phyloP scores from a whole-genome alignment of 169 alveolate genomes.

The Perkinsus chesapeaki region DNA sequence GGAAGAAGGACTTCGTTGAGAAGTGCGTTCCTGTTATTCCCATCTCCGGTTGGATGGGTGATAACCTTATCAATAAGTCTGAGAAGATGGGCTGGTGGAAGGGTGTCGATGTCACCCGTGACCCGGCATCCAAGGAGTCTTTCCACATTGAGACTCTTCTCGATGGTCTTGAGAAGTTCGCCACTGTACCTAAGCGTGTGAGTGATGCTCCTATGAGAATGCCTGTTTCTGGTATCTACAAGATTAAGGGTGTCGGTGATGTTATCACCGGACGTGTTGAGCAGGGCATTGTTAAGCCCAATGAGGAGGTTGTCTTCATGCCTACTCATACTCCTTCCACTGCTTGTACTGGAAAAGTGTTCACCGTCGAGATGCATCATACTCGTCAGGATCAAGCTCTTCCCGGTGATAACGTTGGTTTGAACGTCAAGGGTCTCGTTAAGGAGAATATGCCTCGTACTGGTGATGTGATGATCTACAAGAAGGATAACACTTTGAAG shows the following conservation, averaged over 20 bases:
- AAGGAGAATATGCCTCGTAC: conserved; percentile 83
- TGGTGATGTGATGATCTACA: conserved; percentile 87
- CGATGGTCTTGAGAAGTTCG: conserved; percentile 91
- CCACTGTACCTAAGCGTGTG: conserved; percentile 92
- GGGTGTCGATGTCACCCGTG: conserved; percentile 50
- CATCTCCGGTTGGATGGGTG: conserved; percentile 96
- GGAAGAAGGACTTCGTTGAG: conserved; percentile 77
- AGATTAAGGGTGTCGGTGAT: conserved; percentile 46
- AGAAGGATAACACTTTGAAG: conserved; percentile 90
- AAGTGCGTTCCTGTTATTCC: conserved; percentile 90
- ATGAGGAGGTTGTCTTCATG: conserved; percentile 42
- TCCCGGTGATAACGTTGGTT: conserved; percentile 96
- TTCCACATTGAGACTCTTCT: conserved; percentile 63
- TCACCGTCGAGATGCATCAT: conserved; percentile 98
- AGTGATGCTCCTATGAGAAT: conserved; percentile 92
- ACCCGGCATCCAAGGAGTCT: neutral
- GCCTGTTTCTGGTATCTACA: conserved; percentile 59
- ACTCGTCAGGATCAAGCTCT: conserved; percentile 88
- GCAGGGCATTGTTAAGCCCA: conserved; percentile 91
- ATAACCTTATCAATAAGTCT: conserved; percentile 91
- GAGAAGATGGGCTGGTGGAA: conserved; percentile 95
- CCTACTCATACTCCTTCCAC: neutral
- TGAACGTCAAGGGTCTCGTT: conserved; percentile 86
- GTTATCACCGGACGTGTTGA: conserved; percentile 99
- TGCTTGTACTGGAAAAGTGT: conserved; percentile 77